Evolutionary conservation across 2,329 filamentous ascomycete genomes (phyloP), one percentile per base, ranked within the genome.

Genomic region (Cylindrodendrum hubeiense): DNA sequence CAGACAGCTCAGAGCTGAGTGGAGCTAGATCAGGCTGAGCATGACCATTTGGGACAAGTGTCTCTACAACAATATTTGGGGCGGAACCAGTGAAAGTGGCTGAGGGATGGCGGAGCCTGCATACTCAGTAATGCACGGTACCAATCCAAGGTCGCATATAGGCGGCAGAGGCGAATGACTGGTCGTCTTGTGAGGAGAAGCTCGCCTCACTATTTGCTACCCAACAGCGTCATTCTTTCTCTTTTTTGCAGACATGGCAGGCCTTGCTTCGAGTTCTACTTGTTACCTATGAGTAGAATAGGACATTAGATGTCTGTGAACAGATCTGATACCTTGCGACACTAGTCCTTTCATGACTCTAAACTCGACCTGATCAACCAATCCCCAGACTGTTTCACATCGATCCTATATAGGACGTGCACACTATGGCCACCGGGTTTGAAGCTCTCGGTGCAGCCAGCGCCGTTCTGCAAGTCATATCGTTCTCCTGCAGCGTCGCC

Each of bases 401-500:
- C 34, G 13, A 37, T 37, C 34, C 12, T 5, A 37, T 37, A 13
- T 13, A 2, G 15, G 34, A 5, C 12, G 13, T 13, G 5, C 2
- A 15, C 39, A 50, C 8, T 15, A 68, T 69, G 57, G 2, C 19
- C 0, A 58, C 60, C 0, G 60, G 67, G 1, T 9, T 69, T 0
- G 67, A 69, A 28, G 66, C 49, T 1, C 67, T 69, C 3, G 54
- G 67, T 2, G 63, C 51, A 0, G 68, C 66, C 0, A 70, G 68
- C 21, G 67, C 66, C 5, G 54, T 71, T 0, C 15, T 71, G 2
- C 67, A 71, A 50, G 51, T 70, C 2, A 63, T 68, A 1, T 63
- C 66, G 0, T 66, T 67, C 3, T 63, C 68, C 1, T n/a, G 17
- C 4, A 59, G 54, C 2, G 2, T 65, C 0, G n/a, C 5, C 26